These are phyloP conservation scores for Roridomyces roridus DNA, from an alignment of 768 basidiomycete genomes.

Conservation along the genomic window DNA sequence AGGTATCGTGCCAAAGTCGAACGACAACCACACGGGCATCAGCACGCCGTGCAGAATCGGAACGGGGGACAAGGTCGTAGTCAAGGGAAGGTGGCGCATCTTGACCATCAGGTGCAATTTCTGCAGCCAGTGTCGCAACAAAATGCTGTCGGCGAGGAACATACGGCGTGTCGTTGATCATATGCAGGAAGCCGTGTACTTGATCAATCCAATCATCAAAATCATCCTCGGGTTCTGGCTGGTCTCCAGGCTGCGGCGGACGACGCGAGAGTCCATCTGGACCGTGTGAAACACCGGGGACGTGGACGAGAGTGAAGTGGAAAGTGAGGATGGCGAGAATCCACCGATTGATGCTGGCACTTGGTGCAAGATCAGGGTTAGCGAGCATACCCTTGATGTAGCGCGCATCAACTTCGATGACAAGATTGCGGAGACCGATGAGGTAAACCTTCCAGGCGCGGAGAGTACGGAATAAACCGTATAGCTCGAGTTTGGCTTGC, in stretches of 20 bases:
- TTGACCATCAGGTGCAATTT: neutral
- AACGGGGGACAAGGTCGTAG: neutral
- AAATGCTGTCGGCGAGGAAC: neutral
- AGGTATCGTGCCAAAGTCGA: too few species aligned
- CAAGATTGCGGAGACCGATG: constrained; percentile 36
- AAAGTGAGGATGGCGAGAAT: constrained; percentile 34
- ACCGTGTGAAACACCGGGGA: constrained; percentile 28
- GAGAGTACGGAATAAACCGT: constrained; percentile 35
- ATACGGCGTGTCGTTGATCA: constrained; percentile 11
- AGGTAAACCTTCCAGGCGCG: constrained; percentile 28
- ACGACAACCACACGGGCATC: constrained; percentile 8
- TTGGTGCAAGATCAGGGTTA: constrained; percentile 33
- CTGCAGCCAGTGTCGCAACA: neutral
- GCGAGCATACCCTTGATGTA: constrained; percentile 44
- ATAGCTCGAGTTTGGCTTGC: constrained; percentile 42
- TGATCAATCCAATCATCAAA: constrained; percentile 26
- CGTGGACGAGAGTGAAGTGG: constrained; percentile 37
- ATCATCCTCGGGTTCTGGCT: neutral
- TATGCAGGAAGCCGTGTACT: constrained; percentile 23
- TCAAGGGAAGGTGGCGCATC: neutral
- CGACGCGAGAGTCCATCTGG: constrained; percentile 39
- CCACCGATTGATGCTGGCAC: constrained; percentile 32
- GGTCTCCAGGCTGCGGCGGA: constrained; percentile 19
- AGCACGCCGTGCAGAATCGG: neutral
- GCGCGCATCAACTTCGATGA: constrained; percentile 42